Evolutionary conservation across 192 early-diverging fungal species (phyloP).

Genomic region (Backusella morwellensis): DNA sequence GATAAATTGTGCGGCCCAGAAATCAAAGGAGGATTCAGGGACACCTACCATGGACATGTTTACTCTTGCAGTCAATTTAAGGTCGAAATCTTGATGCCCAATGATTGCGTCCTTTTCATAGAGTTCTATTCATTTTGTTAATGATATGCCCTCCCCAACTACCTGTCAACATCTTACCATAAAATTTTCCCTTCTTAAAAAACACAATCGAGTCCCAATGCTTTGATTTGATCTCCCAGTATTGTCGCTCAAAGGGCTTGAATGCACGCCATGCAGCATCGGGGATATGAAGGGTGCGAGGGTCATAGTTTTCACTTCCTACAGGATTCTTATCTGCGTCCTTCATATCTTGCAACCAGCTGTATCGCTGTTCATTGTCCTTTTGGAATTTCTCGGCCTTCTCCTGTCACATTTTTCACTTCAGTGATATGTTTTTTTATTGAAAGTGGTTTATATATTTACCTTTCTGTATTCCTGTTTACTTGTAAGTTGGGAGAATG

Average conservation of each 20-base stretch:
- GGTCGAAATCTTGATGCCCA: slow-evolving; percentile 93
- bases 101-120: slow-evolving; percentile 99
- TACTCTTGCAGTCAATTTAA: slow-evolving; percentile 92
- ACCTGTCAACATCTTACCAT: slow-evolving; percentile 35
- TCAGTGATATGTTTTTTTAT: slow-evolving; percentile 8
- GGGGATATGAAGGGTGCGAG: slow-evolving; percentile 87
- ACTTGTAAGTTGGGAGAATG: background rate
- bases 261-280: slow-evolving; percentile 76
- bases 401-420: slow-evolving; percentile 21
- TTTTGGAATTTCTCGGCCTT: slow-evolving; percentile 77
- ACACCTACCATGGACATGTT: slow-evolving; percentile 99
- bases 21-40: slow-evolving; percentile 90
- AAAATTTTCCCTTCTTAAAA: slow-evolving; percentile 99
- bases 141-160: too few relatives aligned
- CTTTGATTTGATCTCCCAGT: slow-evolving; percentile 96
- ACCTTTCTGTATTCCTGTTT: background rate
- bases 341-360: slow-evolving; percentile 81
- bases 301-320: slow-evolving; percentile 84
- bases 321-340: slow-evolving; percentile 70
- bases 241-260: slow-evolving; percentile 96
- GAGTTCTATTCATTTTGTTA: slow-evolving; percentile 57
- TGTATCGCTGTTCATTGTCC: slow-evolving; percentile 80
- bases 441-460: background rate
- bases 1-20: slow-evolving; percentile 95
- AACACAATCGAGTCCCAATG: slow-evolving; percentile 94